A percentile compares a stretch with the other conserved stretches of the same genome.
These are phyloP conservation scores for Thelephora ganbajun DNA, from an alignment of 768 basidiomycete genomes.

Conservation along the genomic window DNA sequence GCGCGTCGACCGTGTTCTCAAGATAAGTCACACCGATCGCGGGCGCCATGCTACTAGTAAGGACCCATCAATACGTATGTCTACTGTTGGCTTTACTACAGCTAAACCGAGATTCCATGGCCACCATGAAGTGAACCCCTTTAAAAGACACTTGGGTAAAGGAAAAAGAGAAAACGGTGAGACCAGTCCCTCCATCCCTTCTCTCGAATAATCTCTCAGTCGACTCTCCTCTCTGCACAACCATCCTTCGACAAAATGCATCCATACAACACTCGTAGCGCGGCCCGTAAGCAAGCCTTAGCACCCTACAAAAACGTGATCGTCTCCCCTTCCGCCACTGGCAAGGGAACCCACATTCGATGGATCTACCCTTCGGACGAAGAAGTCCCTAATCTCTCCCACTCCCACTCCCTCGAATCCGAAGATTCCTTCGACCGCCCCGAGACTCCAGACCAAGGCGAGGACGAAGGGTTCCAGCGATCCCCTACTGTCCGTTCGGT, in stretches of 20 bases:
- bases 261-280: background rate
- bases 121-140: no score
- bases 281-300: background rate
- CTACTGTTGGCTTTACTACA: no score
- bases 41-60: no score
- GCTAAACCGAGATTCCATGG: no score
- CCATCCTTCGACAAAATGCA: background rate
- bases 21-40: no score
- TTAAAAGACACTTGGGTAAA: no score
- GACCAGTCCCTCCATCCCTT: no score
- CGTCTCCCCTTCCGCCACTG: background rate
- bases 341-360: background rate
- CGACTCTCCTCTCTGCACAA: background rate
- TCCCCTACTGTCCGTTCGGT: background rate
- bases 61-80: no score
- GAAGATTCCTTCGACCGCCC: background rate
- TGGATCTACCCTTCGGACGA: background rate
- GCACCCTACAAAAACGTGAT: background rate
- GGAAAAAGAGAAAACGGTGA: no score
- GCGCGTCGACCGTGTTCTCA: no score
- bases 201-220: no score
- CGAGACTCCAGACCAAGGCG: no score
- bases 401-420: background rate
- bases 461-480: background rate
- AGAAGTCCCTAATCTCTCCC: background rate